These are phyloP conservation scores for Golubevia pallescens DNA, from an alignment of 1,284 basidiomycete genomes.

Conservation along the genomic window DNA sequence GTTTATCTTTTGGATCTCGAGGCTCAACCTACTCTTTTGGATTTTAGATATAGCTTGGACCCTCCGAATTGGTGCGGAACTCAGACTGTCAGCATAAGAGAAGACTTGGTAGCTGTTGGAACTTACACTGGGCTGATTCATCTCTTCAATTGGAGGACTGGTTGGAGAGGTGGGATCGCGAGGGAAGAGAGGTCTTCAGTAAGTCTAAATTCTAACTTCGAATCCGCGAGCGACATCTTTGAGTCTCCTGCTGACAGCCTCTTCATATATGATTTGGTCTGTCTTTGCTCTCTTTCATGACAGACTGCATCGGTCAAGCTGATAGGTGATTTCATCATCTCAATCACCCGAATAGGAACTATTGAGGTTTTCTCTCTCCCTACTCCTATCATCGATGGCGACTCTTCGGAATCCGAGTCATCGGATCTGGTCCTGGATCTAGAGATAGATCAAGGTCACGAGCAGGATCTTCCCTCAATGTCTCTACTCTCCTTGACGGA, in stretches of 20 bases:
- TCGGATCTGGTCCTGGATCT: background rate
- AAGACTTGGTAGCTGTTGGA: slow-evolving; percentile 20
- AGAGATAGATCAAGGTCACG: too few species aligned
- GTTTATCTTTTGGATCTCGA: slow-evolving; percentile 20
- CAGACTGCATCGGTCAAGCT: background rate
- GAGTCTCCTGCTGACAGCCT: too few species aligned
- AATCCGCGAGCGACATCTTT: too few species aligned
- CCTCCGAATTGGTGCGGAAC: slow-evolving; percentile 26
- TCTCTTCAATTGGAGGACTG: slow-evolving; percentile 17
- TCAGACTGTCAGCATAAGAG: slow-evolving; percentile 18
- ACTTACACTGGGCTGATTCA: slow-evolving; percentile 18
- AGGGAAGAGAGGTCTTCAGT: slow-evolving; percentile 11
- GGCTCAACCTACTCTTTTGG: slow-evolving; percentile 12
- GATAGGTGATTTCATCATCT: background rate
- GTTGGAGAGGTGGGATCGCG: slow-evolving; percentile 13
- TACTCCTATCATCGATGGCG: background rate
- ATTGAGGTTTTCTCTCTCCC: background rate
- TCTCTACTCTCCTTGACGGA: background rate
- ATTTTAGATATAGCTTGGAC: slow-evolving; percentile 10
- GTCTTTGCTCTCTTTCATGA: background rate
- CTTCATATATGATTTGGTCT: background rate
- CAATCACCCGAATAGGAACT: background rate
- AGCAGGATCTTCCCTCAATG: background rate
- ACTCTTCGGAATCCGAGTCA: background rate
- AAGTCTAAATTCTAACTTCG: too few species aligned